A percentile compares a stretch with the other conserved stretches of the same genome.
These are phyloP conservation scores for Phytophthora kernoviae DNA, from an alignment of 352 stramenopile species.

Conservation along the genomic window DNA sequence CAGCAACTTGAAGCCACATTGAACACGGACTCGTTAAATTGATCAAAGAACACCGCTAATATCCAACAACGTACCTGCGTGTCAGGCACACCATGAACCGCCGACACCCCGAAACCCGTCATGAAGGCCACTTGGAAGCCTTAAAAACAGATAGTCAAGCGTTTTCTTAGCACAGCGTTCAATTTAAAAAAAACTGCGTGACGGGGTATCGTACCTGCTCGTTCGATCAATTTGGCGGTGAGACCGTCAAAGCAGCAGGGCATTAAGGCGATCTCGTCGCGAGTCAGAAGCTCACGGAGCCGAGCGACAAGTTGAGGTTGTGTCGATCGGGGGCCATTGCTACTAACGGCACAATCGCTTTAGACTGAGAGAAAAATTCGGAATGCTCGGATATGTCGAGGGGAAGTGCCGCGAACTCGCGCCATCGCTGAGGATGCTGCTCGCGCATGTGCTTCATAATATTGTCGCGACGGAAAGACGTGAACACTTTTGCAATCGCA, in stretches of 20 bases:
- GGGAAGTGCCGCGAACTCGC: no score
- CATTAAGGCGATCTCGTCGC: slow-evolving; percentile 77
- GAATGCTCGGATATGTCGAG: no score
- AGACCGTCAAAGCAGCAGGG: slow-evolving; percentile 93
- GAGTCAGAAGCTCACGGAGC: slow-evolving; percentile 51
- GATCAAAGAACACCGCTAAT: slow-evolving; percentile 38
- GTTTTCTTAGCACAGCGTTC: no score
- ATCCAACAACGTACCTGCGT: slow-evolving; percentile 78
- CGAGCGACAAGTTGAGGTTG: slow-evolving; percentile 49
- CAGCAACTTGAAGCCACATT: slow-evolving; percentile 41
- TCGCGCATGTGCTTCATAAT: no score
- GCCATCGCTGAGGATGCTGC: no score
- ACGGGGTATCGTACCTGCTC: slow-evolving; percentile 27
- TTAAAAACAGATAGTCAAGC: no score
- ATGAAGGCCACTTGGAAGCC: slow-evolving; percentile 93
- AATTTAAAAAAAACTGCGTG: no score
- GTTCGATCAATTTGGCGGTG: slow-evolving; percentile 87
- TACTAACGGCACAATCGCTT: no score
- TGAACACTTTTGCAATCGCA: neutral
- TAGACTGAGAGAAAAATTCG: neutral
- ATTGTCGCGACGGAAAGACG: no score
- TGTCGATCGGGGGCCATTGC: slow-evolving; percentile 21
- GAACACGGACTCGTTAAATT: slow-evolving; percentile 25
- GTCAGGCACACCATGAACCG: slow-evolving; percentile 87
- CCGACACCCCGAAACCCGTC: slow-evolving; percentile 93